These are phyloP conservation scores for Plantago ovata DNA, from an alignment of 257 asterid species.

Conservation along the genomic window DNA sequence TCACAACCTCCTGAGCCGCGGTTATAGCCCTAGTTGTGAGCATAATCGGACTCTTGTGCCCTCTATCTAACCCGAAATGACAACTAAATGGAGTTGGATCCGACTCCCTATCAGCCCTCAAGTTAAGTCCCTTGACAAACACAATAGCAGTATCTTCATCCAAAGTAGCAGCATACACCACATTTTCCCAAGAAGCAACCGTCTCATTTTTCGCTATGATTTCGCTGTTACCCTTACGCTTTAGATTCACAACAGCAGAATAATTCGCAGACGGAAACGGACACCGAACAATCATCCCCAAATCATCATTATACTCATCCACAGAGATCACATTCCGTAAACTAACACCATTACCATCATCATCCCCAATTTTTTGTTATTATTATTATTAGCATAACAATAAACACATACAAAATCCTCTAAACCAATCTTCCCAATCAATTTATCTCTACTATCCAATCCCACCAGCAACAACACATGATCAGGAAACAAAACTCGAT, in stretches of 20 bases:
- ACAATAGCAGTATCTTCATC: slow-evolving; percentile 65
- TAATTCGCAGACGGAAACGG: slow-evolving; percentile 57
- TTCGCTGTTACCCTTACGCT: slow-evolving; percentile 22
- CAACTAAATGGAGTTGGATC: slow-evolving; percentile 69
- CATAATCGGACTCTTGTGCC: slow-evolving; percentile 28
- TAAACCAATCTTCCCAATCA: slow-evolving; percentile 17
- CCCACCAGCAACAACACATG: slow-evolving; percentile 59
- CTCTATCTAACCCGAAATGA: slow-evolving; percentile 58
- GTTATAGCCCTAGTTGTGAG: slow-evolving; percentile 59
- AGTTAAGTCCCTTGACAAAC: slow-evolving; percentile 89
- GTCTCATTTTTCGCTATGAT: slow-evolving; percentile 29
- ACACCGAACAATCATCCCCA: slow-evolving; percentile 63
- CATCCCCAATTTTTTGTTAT: neutral
- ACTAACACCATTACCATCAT: slow-evolving; percentile 18
- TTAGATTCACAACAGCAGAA: slow-evolving; percentile 45
- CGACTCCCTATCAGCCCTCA: slow-evolving; percentile 59
- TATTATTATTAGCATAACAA: slow-evolving; percentile 6
- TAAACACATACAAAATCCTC: slow-evolving; percentile 60
- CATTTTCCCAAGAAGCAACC: slow-evolving; percentile 59
- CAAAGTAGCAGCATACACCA: slow-evolving; percentile 66
- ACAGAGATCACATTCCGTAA: slow-evolving; percentile 45
- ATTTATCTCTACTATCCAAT: slow-evolving; percentile 25
- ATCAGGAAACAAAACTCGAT: slow-evolving; percentile 76
- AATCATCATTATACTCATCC: slow-evolving; percentile 61
- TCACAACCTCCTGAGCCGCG: slow-evolving; percentile 91